Evolutionary conservation across 805 yeast genomes (phyloP).

Genomic region (Lipomyces sp.): DNA sequence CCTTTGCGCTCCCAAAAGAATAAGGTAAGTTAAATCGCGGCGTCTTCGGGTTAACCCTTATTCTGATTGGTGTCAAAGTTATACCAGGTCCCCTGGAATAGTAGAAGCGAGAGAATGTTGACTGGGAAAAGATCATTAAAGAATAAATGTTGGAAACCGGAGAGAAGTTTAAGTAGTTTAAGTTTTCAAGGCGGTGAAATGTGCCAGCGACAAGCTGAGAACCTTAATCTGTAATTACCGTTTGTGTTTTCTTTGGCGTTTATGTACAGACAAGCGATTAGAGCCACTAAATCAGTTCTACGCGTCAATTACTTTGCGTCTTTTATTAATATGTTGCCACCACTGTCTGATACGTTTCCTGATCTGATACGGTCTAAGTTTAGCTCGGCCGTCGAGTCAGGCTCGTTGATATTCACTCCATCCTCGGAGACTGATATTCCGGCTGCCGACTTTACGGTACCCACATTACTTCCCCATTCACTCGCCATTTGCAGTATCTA

Average conservation of each 20-base stretch:
- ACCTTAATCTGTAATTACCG: too few relatives aligned
- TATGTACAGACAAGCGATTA: neutral
- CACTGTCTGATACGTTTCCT: constrained; percentile 50
- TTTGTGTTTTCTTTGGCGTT: too few relatives aligned
- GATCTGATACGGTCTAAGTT: constrained; percentile 33
- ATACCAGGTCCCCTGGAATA: neutral
- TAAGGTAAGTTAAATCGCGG: neutral
- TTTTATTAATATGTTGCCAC: constrained; percentile 12
- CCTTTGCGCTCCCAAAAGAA: constrained; percentile 2
- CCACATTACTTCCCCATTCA: neutral
- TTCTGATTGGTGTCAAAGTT: constrained; percentile 1
- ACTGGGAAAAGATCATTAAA: neutral
- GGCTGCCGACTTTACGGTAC: constrained; percentile 41
- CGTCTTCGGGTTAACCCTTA: neutral
- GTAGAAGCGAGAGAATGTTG: neutral
- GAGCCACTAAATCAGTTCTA: neutral
- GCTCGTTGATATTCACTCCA: constrained; percentile 58
- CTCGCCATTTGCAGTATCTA: constrained; percentile 19
- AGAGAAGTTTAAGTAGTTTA: neutral
- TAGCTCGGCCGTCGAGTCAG: constrained; percentile 54
- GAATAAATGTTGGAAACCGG: neutral
- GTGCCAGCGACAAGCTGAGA: neutral
- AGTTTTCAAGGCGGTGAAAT: neutral
- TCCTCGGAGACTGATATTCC: constrained; percentile 49
- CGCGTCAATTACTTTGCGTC: neutral